Conservation (phyloP, 768 basidiomycete species). For the Kwoniella dejecticola region DNA sequence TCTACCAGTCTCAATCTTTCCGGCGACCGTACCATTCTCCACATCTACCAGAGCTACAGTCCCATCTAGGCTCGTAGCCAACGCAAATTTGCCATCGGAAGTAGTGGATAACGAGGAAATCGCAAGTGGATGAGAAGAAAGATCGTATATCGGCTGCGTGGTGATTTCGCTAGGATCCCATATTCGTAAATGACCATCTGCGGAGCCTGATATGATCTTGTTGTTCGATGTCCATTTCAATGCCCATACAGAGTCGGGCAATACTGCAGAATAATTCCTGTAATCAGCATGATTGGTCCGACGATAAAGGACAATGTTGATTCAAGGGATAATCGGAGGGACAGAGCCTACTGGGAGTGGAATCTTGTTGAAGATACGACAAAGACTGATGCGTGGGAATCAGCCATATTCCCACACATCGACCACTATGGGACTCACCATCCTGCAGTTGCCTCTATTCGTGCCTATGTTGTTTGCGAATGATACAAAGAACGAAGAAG, state of each 20-base stretch:
- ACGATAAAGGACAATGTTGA: no score
- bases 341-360: conserved; percentile 36
- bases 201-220: conserved; percentile 47
- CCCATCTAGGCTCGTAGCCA: conserved; percentile 84
- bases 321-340: no score
- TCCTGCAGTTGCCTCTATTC: no score
- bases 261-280: conserved; percentile 24
- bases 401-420: no score
- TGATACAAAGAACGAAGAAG: no score
- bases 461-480: no score
- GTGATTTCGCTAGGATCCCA: conserved; percentile 54
- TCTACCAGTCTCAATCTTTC: conserved; percentile 73
- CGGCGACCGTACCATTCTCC: conserved; percentile 64
- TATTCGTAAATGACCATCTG: conserved; percentile 52
- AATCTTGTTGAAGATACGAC: conserved; percentile 47
- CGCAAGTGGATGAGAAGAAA: conserved; percentile 77
- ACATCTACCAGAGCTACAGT: conserved; percentile 76
- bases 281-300: background rate
- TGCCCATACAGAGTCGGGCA: conserved; percentile 53
- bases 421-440: no score
- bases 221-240: conserved; percentile 47
- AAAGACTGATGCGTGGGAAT: conserved; percentile 48
- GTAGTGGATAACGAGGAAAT: conserved; percentile 77
- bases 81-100: conserved; percentile 64
- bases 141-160: conserved; percentile 65